Evolutionary conservation across 73 alveolate genomes (phyloP), one percentile per base, ranked within the genome.

Genomic region (Paramecium sonneborni): DNA sequence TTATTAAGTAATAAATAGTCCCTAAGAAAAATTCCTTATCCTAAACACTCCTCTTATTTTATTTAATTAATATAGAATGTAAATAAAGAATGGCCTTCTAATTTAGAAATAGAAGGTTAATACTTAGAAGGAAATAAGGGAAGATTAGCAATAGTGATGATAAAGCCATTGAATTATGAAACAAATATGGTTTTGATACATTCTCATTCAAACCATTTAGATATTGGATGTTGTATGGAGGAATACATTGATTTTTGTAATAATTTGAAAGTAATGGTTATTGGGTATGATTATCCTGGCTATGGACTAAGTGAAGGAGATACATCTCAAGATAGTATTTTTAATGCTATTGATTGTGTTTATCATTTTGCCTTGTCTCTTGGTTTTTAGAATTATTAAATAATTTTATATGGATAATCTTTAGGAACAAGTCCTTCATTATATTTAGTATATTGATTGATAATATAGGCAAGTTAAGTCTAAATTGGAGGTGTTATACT

Each of bases 181-280:
- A 69, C 88, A 6, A 84, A 92, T 10, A 56, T 35, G 55, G 85
- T 87, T 30, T 11, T 93, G 11, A 48, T 93, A 10, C 90, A 82
- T 92, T 82, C 96, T 6, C 96, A 93, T 92, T 92, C 94, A 18
- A 93, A 93, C 37, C 15, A 85, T 23, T 82, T 95, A 24, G 96
- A 93, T 46, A 35, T 93, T 5, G 96, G 96, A 28, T 6, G 28
- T 44, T 69, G 85, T 92, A 37, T 58, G 12, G 58, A 82, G 4
- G 55, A 43, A 30, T 92, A 92, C 15, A 9, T 55, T n/a, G 92
- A 92, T 38, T 26, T 93, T 34, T 82, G 94, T 4, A 38, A 37
- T 3, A 67, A 62, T 14, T 86, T 92, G 26, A 72, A 88, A 23
- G 56, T 57, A 70, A 34, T 41, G 43, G 92, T 93, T 8, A 37